phyloP scores from a whole-genome alignment of 148 eudicot species.

The Tetragonia tetragonoides region DNA sequence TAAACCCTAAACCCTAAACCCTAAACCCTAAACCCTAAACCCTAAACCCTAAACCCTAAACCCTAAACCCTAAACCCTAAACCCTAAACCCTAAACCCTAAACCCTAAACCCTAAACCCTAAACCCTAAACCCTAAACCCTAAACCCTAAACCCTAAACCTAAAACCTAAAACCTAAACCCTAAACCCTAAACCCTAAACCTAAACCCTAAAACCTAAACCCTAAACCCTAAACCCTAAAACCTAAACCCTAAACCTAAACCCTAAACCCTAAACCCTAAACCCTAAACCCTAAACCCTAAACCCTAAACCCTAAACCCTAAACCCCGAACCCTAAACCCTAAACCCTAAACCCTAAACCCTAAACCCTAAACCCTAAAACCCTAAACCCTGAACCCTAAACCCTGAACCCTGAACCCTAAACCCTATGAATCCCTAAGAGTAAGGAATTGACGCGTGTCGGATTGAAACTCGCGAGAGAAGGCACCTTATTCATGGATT shows the following conservation, averaged over 20 bases:
- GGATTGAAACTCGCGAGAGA: too few relatives aligned
- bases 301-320: constrained; percentile 28
- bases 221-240: constrained; percentile 28
- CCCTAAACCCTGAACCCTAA: constrained; percentile 15
- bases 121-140: constrained; percentile 36
- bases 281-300: constrained; percentile 32
- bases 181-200: constrained; percentile 32
- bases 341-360: constrained; percentile 24
- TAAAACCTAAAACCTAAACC: constrained; percentile 30
- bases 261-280: constrained; percentile 27
- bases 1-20: too few relatives aligned
- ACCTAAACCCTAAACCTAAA: constrained; percentile 25
- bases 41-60: too few relatives aligned
- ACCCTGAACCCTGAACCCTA: constrained; percentile 26
- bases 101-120: constrained; percentile 31
- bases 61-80: constrained; percentile 30
- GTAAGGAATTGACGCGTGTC: too few relatives aligned
- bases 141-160: constrained; percentile 32
- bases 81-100: constrained; percentile 29
- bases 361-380: constrained; percentile 26
- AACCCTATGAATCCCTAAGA: too few relatives aligned
- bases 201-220: constrained; percentile 29
- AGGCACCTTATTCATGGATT: too few relatives aligned
- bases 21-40: too few relatives aligned
- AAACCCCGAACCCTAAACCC: constrained; percentile 30